Evolutionary conservation across 2,329 filamentous ascomycete species (phyloP).

Genomic region (Tricladium varicosporioides): DNA sequence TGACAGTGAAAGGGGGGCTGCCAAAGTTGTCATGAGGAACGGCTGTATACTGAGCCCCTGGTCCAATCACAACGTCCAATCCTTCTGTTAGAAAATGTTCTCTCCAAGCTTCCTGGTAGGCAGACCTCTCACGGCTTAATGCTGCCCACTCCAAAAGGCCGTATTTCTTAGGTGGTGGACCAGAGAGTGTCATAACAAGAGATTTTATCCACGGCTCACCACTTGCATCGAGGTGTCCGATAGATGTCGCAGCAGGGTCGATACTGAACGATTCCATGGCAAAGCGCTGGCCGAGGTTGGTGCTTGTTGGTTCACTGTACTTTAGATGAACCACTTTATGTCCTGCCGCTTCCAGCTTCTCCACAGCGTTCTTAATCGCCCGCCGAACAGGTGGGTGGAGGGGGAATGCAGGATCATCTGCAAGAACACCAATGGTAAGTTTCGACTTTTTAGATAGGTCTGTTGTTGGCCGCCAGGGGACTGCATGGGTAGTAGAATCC

Average conservation of each 20-base stretch:
- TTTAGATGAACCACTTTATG: constrained; percentile 42
- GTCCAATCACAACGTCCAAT: constrained; percentile 50
- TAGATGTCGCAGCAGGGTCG: constrained; percentile 8
- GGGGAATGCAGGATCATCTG: constrained; percentile 46
- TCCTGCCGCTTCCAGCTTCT: constrained; percentile 40
- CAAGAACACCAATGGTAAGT: constrained; percentile 47
- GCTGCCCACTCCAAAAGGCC: constrained; percentile 13
- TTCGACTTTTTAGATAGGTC: constrained; percentile 11
- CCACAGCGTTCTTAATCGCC: constrained; percentile 41
- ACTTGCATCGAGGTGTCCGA: constrained; percentile 4
- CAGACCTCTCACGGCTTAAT: constrained; percentile 20
- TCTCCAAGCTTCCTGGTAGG: constrained; percentile 37
- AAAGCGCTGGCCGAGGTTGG: not conserved
- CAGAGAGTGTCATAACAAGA: constrained; percentile 32
- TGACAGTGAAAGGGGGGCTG: constrained; percentile 43
- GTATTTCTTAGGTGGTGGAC: not conserved
- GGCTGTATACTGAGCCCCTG: constrained; percentile 49
- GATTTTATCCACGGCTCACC: constrained; percentile 46
- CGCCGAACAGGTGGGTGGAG: constrained; percentile 50
- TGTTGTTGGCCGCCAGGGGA: constrained; percentile 44
- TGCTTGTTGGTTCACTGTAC: not conserved
- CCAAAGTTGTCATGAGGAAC: constrained; percentile 51
- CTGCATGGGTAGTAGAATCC: constrained; percentile 41
- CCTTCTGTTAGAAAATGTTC: constrained; percentile 31
- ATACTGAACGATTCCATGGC: constrained; percentile 9